phyloP scores from a whole-genome alignment of 352 stramenopile species.

The Phytophthora sp. region DNA sequence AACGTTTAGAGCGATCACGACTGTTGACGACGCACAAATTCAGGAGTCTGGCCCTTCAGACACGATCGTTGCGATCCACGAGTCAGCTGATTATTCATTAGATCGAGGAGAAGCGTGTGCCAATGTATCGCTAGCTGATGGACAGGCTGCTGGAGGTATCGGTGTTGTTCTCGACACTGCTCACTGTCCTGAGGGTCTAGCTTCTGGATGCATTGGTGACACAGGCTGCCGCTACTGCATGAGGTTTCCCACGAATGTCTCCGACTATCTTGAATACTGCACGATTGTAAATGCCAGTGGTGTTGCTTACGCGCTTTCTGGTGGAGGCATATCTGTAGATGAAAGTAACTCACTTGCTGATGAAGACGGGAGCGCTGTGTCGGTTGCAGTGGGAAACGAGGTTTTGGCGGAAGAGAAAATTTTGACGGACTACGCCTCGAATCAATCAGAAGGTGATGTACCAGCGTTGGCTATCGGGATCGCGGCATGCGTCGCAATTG shows the following conservation, averaged over 20 bases:
- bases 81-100: constrained; percentile 1
- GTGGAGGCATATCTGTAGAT: neutral
- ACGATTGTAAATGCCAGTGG: constrained; percentile 13
- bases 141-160: constrained; percentile 33
- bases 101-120: constrained; percentile 10
- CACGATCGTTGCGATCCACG: constrained; percentile 6
- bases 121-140: constrained; percentile 26
- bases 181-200: constrained; percentile 29
- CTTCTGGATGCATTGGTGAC: constrained; percentile 30
- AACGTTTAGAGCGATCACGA: constrained; percentile 25
- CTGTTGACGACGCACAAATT: constrained; percentile 7
- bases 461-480: neutral
- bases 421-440: neutral
- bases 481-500: constrained; percentile 11
- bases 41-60: neutral
- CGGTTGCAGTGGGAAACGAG: neutral
- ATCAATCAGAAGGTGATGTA: neutral
- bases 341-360: neutral
- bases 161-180: constrained; percentile 32
- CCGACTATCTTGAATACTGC: constrained; percentile 35
- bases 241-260: constrained; percentile 30
- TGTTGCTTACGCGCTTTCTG: constrained; percentile 19
- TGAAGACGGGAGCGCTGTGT: constrained; percentile 2
- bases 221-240: constrained; percentile 39
- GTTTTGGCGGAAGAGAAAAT: constrained; percentile 2